Base-by-base conservation (phyloP, 306 rosid genomes). In the Acacia acuminata region DNA sequence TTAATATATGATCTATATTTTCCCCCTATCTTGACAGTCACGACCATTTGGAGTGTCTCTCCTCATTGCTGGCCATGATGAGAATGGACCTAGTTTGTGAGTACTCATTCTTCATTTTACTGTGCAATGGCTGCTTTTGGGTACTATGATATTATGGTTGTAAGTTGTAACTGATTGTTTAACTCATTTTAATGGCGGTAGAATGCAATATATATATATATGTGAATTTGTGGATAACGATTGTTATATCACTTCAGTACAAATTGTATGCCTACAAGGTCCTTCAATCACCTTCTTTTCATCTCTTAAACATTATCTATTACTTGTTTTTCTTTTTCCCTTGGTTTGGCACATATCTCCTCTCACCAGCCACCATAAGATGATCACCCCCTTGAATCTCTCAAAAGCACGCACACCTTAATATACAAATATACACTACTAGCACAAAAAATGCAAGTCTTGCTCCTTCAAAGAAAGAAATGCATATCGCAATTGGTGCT, bases 21-120 rank as follows among this genome's bases (percentile, higher is more conserved):
- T 15, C 2, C 48, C 25, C 25, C 71, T 1, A 4, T 58, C 7
- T 24, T 84, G 86, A 68, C 93, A 90, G 96, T 91, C 96, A 82
- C 93, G 96, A 77, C 96, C 96, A 19, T 91, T 91, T 80, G 96
- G 96, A 36, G 96, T 91, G 58, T 90, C 96, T 83, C 93, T 91
- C 76, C 93, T 91, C 43, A 91, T 91, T 86, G 96, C 96, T 53
- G 96, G 96, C 20, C 92, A 90, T 84, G 96, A 91, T 69, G 96
- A 91, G 88, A 85, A 88, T 66, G 96, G 96, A 32, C 93, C 93
- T 30, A 85, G 96, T 88, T 85, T 91, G 96, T 91, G 81, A 89
- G 96, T 91, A 43, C 65, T 38, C 13, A 32, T 68, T 75, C 30
- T 38, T 7, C 36, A 51, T 70, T 48, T 24, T 27, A 4, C 76